A percentile compares a stretch with the other conserved stretches of the same genome.
Conservation (phyloP, 2,329 filamentous ascomycete species). For the Aspergillus novoparasiticus region DNA sequence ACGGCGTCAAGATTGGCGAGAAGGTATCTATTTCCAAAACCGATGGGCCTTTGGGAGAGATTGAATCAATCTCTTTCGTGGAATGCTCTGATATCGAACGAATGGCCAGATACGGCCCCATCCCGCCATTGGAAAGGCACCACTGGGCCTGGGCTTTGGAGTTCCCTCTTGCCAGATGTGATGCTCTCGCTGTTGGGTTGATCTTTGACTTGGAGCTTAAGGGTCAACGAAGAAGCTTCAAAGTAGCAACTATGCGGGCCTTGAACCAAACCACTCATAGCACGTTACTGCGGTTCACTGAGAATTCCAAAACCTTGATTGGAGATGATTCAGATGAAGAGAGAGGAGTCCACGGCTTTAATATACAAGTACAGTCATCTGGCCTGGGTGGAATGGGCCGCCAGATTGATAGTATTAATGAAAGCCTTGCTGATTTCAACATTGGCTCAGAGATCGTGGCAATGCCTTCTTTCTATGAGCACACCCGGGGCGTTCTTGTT, state of each 20-base stretch:
- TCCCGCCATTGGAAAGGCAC: constrained; percentile 38
- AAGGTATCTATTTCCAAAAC: constrained; percentile 63
- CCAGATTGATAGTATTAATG: constrained; percentile 68
- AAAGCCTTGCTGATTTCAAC: constrained; percentile 62
- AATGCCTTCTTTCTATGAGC: constrained; percentile 47
- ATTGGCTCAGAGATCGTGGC: constrained; percentile 26
- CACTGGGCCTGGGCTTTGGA: constrained; percentile 55
- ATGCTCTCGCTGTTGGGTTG: constrained; percentile 71
- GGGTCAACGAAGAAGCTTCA: constrained; percentile 64
- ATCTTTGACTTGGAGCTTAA: constrained; percentile 65
- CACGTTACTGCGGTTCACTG: constrained; percentile 41
- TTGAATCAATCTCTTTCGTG: constrained; percentile 61
- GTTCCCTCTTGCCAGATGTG: constrained; percentile 55
- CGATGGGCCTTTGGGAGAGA: constrained; percentile 54
- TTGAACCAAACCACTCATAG: constrained; percentile 40
- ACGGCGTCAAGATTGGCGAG: constrained; percentile 72
- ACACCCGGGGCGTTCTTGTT: constrained; percentile 66
- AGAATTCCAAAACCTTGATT: constrained; percentile 35
- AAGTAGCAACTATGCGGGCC: constrained; percentile 58
- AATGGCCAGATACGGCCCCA: constrained; percentile 36
- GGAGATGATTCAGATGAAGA: constrained; percentile 26
- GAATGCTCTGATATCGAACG: constrained; percentile 56
- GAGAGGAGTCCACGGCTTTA: constrained; percentile 14
- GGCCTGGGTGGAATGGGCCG: constrained; percentile 69
- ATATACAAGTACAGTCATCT: constrained; percentile 40